phyloP scores from a whole-genome alignment of 116 monocot species.

The Posidonia oceanica region DNA sequence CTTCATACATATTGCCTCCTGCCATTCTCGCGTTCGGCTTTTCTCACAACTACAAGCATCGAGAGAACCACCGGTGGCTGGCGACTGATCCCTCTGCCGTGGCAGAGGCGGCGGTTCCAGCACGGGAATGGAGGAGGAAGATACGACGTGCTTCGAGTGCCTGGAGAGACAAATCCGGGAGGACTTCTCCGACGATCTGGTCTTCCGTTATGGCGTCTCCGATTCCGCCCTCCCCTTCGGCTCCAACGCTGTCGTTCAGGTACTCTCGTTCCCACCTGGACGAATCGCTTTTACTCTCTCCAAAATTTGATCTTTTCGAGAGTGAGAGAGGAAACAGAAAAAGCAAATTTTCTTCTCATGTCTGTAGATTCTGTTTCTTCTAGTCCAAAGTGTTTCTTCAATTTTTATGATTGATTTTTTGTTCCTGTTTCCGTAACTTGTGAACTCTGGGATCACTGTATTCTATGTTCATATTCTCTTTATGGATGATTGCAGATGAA shows the following conservation, averaged over 20 bases:
- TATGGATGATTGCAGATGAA: constrained; percentile 2
- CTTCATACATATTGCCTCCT: no score
- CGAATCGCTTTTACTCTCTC: background rate
- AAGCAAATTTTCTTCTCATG: no score
- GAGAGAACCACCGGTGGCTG: no score
- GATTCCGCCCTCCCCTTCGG: constrained; percentile 75
- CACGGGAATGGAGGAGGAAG: background rate
- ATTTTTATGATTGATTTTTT: background rate
- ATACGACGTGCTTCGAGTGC: constrained; percentile 58
- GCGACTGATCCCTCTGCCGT: no score
- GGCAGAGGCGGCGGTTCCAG: no score
- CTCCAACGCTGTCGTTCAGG: constrained; percentile 68
- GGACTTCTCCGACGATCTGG: constrained; percentile 39
- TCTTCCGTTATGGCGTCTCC: constrained; percentile 63
- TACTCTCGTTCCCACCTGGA: background rate
- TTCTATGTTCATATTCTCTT: background rate
- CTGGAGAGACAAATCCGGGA: constrained; percentile 47
- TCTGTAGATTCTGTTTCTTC: no score
- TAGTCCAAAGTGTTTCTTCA: background rate
- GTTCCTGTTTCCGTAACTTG: no score
- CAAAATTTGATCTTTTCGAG: background rate
- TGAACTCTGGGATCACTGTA: no score
- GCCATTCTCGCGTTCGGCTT: no score
- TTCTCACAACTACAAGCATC: no score
- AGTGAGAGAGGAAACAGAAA: background rate